Conservation (phyloP, 805 yeast genomes). For the Naumovozyma castellii region DNA sequence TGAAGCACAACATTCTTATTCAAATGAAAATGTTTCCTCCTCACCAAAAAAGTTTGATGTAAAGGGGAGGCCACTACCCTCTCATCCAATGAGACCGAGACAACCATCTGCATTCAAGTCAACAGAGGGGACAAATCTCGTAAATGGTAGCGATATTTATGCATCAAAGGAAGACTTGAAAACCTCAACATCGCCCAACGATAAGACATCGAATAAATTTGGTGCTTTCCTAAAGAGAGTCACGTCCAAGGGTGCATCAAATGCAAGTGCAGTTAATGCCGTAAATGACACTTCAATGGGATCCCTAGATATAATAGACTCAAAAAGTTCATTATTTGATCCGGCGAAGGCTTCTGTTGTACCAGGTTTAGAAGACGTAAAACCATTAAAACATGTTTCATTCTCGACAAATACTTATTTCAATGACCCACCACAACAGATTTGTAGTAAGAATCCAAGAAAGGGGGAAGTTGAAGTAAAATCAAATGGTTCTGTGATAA, state of each 20-base stretch:
- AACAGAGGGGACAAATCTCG: neutral
- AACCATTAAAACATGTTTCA: conserved; percentile 50
- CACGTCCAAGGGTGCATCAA: conserved; percentile 19
- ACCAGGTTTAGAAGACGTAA: conserved; percentile 36
- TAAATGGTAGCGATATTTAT: neutral
- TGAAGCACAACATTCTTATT: too few species aligned
- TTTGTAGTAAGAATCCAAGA: conserved; percentile 70
- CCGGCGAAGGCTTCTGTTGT: conserved; percentile 17
- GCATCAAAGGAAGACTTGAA: neutral
- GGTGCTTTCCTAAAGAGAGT: conserved; percentile 29
- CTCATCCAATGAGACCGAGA: conserved; percentile 40
- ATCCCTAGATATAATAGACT: neutral
- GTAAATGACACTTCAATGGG: conserved; percentile 4
- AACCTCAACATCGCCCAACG: neutral
- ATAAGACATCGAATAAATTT: conserved; percentile 17
- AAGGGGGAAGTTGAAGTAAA: conserved; percentile 69
- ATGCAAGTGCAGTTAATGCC: neutral
- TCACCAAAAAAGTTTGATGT: conserved; percentile 27
- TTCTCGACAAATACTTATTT: conserved; percentile 70
- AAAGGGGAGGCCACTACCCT: conserved; percentile 40
- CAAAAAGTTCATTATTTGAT: conserved; percentile 6
- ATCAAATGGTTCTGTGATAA: conserved; percentile 43
- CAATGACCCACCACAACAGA: conserved; percentile 84
- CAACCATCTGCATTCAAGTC: conserved; percentile 40
- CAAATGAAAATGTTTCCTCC: conserved; percentile 5